phyloP scores from a whole-genome alignment of 1,284 basidiomycete species.

The Paramarasmius palmivorus region DNA sequence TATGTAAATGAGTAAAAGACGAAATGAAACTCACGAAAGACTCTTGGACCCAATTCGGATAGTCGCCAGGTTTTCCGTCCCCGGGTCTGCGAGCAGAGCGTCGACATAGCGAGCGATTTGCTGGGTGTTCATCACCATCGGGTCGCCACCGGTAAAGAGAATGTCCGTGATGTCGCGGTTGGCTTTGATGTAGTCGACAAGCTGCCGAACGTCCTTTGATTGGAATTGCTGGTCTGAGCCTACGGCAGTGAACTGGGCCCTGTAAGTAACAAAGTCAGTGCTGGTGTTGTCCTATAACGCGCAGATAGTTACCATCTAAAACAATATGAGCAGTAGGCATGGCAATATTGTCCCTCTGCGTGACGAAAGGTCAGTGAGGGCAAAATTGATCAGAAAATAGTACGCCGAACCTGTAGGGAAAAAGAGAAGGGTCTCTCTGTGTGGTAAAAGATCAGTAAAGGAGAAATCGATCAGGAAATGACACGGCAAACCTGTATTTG shows the following conservation, averaged over 20 bases:
- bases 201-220: neutral
- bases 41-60: neutral
- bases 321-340: neutral
- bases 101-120: neutral
- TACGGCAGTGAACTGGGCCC: neutral
- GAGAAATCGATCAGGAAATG: too few relatives aligned
- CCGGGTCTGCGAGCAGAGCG: neutral
- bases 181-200: neutral
- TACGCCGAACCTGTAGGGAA: too few relatives aligned
- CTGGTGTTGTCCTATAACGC: neutral
- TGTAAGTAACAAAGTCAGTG: neutral
- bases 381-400: too few relatives aligned
- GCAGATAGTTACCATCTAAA: neutral
- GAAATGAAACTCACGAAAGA: neutral
- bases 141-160: neutral
- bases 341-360: neutral
- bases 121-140: neutral
- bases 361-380: too few relatives aligned
- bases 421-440: neutral
- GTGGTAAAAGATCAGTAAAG: too few relatives aligned
- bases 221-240: conserved; percentile 2
- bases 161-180: neutral
- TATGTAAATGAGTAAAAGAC: neutral
- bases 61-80: neutral
- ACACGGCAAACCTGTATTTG: too few relatives aligned